Evolutionary conservation across 202 grass and related monocot species (phyloP).

Genomic region (Setaria italica): DNA sequence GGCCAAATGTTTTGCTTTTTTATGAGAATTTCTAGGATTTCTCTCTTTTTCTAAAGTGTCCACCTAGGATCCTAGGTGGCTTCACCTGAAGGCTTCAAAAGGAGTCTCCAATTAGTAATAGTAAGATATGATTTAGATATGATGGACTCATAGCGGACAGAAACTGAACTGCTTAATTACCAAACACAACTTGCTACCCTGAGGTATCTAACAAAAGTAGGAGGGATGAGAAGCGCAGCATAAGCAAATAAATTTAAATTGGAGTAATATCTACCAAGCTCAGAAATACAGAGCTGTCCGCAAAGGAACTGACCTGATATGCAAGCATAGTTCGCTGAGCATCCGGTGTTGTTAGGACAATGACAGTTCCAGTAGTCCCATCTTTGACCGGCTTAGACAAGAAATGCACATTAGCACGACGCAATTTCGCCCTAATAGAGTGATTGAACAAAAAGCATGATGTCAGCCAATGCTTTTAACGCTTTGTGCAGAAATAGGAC

Average conservation of each 20-base stretch:
- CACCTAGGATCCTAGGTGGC: too few species aligned
- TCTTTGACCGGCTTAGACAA: slow-evolving; percentile 86
- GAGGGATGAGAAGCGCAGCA: background rate
- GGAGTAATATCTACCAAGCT: background rate
- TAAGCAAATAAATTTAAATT: background rate
- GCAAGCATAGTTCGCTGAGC: slow-evolving; percentile 98
- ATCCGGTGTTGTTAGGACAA: slow-evolving; percentile 96
- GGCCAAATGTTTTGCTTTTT: too few species aligned
- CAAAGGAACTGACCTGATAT: slow-evolving; percentile 71
- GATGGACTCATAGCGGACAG: background rate
- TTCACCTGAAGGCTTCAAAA: too few species aligned
- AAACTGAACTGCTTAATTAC: slow-evolving; percentile 27
- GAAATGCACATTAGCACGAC: slow-evolving; percentile 92
- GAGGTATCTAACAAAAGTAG: slow-evolving; percentile 2
- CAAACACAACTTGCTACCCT: background rate
- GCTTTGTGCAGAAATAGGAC: slow-evolving; percentile 1
- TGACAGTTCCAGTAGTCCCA: slow-evolving; percentile 90
- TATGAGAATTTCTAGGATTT: too few species aligned
- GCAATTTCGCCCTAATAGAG: slow-evolving; percentile 60
- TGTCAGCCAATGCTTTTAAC: slow-evolving; percentile 34
- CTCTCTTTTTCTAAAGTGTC: too few species aligned
- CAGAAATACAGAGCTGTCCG: background rate
- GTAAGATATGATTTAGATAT: background rate
- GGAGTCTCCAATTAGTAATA: too few species aligned
- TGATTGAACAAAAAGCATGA: slow-evolving; percentile 27